Conservation (phyloP, 495 filamentous ascomycete genomes). For the Podospora pseudoanserina region DNA sequence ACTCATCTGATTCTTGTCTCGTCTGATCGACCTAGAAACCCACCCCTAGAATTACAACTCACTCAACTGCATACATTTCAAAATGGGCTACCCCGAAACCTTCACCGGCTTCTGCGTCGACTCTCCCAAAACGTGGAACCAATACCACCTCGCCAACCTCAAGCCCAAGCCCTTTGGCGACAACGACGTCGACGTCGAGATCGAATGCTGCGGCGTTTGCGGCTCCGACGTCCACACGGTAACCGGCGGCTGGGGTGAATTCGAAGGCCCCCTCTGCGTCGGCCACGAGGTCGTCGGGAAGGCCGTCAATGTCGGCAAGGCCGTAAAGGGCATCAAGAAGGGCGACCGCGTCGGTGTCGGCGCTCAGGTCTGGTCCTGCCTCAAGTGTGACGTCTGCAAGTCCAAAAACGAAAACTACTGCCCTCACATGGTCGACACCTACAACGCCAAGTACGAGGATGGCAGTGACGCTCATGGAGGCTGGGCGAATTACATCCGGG, state of each 20-base stretch:
- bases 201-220: conserved; percentile 67
- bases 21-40: not conserved
- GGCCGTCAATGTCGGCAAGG: conserved; percentile 62
- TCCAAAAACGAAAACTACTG: conserved; percentile 74
- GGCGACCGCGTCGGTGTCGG: conserved; percentile 79
- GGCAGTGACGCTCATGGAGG: conserved; percentile 37
- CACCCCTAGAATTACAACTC: not conserved
- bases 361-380: conserved; percentile 69
- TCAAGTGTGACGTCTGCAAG: conserved; percentile 49
- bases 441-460: conserved; percentile 32
- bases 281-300: conserved; percentile 74
- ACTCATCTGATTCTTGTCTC: not conserved
- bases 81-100: conserved; percentile 75
- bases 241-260: conserved; percentile 71
- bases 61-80: conserved; percentile 1
- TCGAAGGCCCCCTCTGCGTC: conserved; percentile 62
- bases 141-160: conserved; percentile 49
- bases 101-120: conserved; percentile 61
- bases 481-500: conserved; percentile 57
- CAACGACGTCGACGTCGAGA: conserved; percentile 67
- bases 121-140: conserved; percentile 30
- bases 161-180: conserved; percentile 74
- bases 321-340: conserved; percentile 51
- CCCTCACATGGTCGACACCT: conserved; percentile 51
- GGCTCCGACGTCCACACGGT: conserved; percentile 77